Evolutionary conservation across 495 filamentous ascomycete genomes (phyloP).

Genomic region (Penicillium robsamsonii): DNA sequence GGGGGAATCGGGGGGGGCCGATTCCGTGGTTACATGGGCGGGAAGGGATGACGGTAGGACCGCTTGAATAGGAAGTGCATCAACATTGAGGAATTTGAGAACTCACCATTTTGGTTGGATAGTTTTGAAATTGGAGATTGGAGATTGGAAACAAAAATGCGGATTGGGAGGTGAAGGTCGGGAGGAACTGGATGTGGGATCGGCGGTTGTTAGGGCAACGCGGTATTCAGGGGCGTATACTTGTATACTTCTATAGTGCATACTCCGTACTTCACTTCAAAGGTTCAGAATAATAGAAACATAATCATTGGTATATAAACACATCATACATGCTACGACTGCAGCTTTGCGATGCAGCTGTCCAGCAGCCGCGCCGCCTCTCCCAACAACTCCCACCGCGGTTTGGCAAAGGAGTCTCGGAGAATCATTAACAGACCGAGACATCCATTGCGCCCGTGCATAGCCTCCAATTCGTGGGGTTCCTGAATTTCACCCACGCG

Average conservation of each 20-base stretch:
- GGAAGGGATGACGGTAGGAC: constrained; percentile 4
- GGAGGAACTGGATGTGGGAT: constrained; percentile 17
- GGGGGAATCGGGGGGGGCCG: not conserved
- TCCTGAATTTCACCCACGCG: constrained; percentile 71
- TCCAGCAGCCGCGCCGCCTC: constrained; percentile 79
- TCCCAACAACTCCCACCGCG: constrained; percentile 87
- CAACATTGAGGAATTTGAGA: constrained; percentile 1
- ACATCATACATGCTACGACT: constrained; percentile 17
- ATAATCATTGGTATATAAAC: constrained; percentile 13
- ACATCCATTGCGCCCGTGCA: constrained; percentile 78
- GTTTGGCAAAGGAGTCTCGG: constrained; percentile 73
- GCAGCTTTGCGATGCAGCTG: constrained; percentile 71
- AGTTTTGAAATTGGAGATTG: constrained; percentile 8
- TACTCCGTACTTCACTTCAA: too few relatives aligned
- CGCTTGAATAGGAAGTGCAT: constrained; percentile 11
- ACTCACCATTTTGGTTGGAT: constrained; percentile 17
- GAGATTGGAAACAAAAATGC: constrained; percentile 9
- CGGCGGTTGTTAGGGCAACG: constrained; percentile 31
- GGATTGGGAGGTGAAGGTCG: constrained; percentile 8
- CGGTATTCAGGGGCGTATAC: not conserved
- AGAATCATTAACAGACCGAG: constrained; percentile 80
- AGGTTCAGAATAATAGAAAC: not conserved
- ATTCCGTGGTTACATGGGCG: constrained; percentile 4
- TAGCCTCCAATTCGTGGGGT: constrained; percentile 74
- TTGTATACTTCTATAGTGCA: not conserved